phyloP scores from a whole-genome alignment of 306 rosid species.

The Cicer judaicum region DNA sequence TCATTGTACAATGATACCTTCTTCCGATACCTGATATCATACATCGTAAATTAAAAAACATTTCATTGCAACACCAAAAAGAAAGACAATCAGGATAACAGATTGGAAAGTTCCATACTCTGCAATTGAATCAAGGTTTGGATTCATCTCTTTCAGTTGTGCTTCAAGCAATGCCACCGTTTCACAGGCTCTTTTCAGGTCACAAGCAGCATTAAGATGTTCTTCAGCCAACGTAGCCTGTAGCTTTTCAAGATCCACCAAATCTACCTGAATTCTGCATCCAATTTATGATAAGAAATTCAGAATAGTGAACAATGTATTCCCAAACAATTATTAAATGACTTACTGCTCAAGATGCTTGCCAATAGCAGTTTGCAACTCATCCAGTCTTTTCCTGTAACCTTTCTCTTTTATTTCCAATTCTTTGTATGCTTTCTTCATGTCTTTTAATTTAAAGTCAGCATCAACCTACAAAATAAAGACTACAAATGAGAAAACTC shows the following conservation, averaged over 20 bases:
- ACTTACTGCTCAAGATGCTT: constrained; percentile 95
- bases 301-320: constrained; percentile 32
- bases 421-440: constrained; percentile 78
- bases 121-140: constrained; percentile 94
- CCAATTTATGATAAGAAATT: constrained; percentile 35
- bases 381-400: constrained; percentile 76
- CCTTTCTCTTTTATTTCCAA: constrained; percentile 78
- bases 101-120: constrained; percentile 63
- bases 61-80: constrained; percentile 38
- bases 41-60: constrained; percentile 33
- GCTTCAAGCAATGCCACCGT: constrained; percentile 79
- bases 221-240: constrained; percentile 68
- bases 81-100: constrained; percentile 13
- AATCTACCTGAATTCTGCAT: constrained; percentile 80
- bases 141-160: constrained; percentile 92
- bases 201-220: constrained; percentile 59
- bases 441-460: constrained; percentile 82
- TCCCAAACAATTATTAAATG: constrained; percentile 28
- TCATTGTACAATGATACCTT: constrained; percentile 82
- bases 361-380: constrained; percentile 68
- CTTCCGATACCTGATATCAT: constrained; percentile 66
- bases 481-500: constrained; percentile 34
- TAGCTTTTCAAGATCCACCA: constrained; percentile 87
- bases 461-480: constrained; percentile 73
- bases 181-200: constrained; percentile 78